A percentile compares a stretch with the other conserved stretches of the same genome.
Evolutionary conservation across 176 grass and related monocot species (phyloP).

Genomic region (Oryza officinalis): DNA sequence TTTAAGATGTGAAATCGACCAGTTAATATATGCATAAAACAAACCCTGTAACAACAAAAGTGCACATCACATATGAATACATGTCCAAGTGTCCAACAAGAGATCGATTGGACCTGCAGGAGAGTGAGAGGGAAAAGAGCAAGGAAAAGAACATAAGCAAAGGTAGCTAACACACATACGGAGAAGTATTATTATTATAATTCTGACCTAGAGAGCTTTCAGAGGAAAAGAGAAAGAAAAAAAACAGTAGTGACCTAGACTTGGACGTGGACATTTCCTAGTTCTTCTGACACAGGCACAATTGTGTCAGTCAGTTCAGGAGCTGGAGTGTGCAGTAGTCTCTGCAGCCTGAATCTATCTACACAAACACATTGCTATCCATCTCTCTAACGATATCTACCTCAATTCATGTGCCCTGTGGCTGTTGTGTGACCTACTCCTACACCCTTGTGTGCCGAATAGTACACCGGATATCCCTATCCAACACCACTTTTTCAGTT

Average conservation of each 20-base stretch:
- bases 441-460: slow-evolving; percentile 34
- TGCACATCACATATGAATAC: neutral
- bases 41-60: slow-evolving; percentile 28
- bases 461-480: slow-evolving; percentile 37
- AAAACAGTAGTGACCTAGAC: neutral
- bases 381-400: slow-evolving; percentile 56
- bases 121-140: slow-evolving; percentile 30
- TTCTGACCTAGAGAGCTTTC: slow-evolving; percentile 43
- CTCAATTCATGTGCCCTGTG: slow-evolving; percentile 46
- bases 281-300: slow-evolving; percentile 52
- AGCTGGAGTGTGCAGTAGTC: slow-evolving; percentile 32
- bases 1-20: slow-evolving; percentile 30
- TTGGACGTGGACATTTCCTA: slow-evolving; percentile 56
- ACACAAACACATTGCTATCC: slow-evolving; percentile 27
- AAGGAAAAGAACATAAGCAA: slow-evolving; percentile 18
- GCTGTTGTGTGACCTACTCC: slow-evolving; percentile 4
- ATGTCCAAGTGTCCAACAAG: neutral
- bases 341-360: neutral
- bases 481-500: neutral
- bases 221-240: neutral
- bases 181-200: slow-evolving; percentile 36
- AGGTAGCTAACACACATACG: slow-evolving; percentile 15
- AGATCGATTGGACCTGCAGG: slow-evolving; percentile 9
- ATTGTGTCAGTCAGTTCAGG: slow-evolving; percentile 35
- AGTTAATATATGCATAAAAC: slow-evolving; percentile 32